These are phyloP conservation scores for Schizonepeta tenuifolia DNA, from an alignment of 257 asterid genomes.

Conservation along the genomic window DNA sequence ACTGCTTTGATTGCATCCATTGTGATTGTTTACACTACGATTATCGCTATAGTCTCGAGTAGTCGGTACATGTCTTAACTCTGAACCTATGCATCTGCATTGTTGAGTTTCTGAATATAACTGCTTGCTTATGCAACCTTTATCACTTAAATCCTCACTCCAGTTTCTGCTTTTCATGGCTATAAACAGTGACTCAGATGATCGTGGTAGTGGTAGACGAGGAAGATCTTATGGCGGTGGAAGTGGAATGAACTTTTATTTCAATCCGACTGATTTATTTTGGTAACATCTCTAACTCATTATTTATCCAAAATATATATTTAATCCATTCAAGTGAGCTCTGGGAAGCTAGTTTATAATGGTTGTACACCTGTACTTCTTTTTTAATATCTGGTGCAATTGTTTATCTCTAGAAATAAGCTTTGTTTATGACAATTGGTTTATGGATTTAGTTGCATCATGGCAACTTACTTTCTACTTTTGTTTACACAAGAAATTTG, in stretches of 20 bases:
- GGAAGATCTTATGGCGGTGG: slow-evolving; percentile 64
- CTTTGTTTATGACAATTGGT: slow-evolving; percentile 1
- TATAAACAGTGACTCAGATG: slow-evolving; percentile 71
- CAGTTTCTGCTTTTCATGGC: slow-evolving; percentile 25
- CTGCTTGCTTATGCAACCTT: slow-evolving; percentile 10
- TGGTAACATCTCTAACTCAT: slow-evolving; percentile 56
- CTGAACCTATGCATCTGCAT: slow-evolving; percentile 21
- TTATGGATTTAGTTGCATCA: slow-evolving; percentile 9
- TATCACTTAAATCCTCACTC: neutral
- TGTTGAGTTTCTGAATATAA: slow-evolving; percentile 25
- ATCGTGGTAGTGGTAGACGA: slow-evolving; percentile 69
- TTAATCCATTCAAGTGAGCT: slow-evolving; percentile 2
- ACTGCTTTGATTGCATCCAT: slow-evolving; percentile 97
- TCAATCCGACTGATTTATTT: slow-evolving; percentile 78
- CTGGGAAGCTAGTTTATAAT: slow-evolving; percentile 15
- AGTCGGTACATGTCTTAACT: slow-evolving; percentile 58
- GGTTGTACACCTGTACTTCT: slow-evolving; percentile 1
- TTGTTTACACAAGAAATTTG: slow-evolving; percentile 5
- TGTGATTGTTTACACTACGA: slow-evolving; percentile 81
- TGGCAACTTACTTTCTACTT: neutral
- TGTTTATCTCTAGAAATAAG: slow-evolving; percentile 8
- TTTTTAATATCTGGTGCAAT: neutral
- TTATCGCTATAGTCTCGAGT: slow-evolving; percentile 76
- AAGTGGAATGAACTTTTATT: slow-evolving; percentile 55
- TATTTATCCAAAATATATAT: slow-evolving; percentile 17